phyloP scores from a whole-genome alignment of 148 eudicot genomes.

The Agrostemma githago region DNA sequence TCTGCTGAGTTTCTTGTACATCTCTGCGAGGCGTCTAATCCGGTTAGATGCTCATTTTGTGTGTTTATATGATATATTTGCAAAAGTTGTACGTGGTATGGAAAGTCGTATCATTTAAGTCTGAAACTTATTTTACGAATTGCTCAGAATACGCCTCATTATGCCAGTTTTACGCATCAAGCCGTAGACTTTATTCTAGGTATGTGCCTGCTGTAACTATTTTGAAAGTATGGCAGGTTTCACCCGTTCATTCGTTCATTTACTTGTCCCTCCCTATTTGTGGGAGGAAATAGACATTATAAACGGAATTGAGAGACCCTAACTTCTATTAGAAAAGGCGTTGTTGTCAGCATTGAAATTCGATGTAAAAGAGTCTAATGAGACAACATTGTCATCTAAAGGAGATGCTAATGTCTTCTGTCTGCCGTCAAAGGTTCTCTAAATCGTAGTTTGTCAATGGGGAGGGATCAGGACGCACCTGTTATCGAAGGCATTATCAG shows the following conservation, averaged over 20 bases:
- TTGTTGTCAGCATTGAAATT: background rate
- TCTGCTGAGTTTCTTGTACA: conserved; percentile 89
- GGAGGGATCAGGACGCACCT: conserved; percentile 29
- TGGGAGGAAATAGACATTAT: no score
- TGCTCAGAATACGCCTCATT: conserved; percentile 51
- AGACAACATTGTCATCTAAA: background rate
- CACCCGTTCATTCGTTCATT: no score
- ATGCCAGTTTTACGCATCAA: conserved; percentile 74
- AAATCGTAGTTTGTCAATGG: conserved; percentile 34
- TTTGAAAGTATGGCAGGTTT: background rate
- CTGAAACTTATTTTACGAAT: background rate
- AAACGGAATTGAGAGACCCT: no score
- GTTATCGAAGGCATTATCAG: conserved; percentile 55
- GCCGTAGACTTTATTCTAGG: conserved; percentile 83
- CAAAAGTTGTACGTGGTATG: background rate
- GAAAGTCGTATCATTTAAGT: background rate
- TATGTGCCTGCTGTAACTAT: conserved; percentile 17
- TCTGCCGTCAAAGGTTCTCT: conserved; percentile 43
- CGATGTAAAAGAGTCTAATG: background rate
- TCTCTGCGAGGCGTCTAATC: conserved; percentile 52
- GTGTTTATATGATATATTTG: conserved; percentile 7
- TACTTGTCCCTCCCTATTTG: no score
- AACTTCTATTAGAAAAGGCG: no score
- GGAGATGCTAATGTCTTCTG: background rate
- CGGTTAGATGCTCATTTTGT: conserved; percentile 33